phyloP scores from a whole-genome alignment of 176 grass and related monocot genomes.

The Typha latifolia region DNA sequence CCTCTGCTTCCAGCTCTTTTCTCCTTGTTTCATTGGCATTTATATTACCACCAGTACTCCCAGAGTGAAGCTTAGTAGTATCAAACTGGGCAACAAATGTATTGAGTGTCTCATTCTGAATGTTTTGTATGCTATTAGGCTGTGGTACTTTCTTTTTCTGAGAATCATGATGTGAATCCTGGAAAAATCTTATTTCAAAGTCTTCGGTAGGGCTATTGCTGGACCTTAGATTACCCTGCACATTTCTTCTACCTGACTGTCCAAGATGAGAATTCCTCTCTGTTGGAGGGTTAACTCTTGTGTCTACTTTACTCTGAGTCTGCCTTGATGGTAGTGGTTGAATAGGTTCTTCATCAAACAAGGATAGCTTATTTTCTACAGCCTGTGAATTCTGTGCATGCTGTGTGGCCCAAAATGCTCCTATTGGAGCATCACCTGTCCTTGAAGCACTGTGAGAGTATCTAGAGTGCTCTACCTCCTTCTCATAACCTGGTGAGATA shows the following conservation, averaged over 20 bases:
- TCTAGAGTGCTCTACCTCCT: not conserved
- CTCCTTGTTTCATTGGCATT: slow-evolving; percentile 5
- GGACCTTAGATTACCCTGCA: slow-evolving; percentile 22
- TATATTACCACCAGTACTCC: slow-evolving; percentile 13
- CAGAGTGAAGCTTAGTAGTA: slow-evolving; percentile 32
- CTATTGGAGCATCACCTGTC: slow-evolving; percentile 37
- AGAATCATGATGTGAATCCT: slow-evolving; percentile 23
- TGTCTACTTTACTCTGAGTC: slow-evolving; percentile 27
- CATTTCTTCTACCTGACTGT: slow-evolving; percentile 23
- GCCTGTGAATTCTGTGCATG: slow-evolving; percentile 35
- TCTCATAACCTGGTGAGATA: slow-evolving; percentile 13
- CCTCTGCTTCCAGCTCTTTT: slow-evolving; percentile 44
- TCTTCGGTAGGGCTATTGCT: slow-evolving; percentile 21
- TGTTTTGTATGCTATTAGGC: slow-evolving; percentile 22
- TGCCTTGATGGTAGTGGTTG: slow-evolving; percentile 32
- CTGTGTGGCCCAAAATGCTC: slow-evolving; percentile 71
- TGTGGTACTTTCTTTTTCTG: slow-evolving; percentile 30
- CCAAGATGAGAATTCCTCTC: slow-evolving; percentile 29
- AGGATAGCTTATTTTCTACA: slow-evolving; percentile 26
- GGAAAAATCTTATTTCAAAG: slow-evolving; percentile 31
- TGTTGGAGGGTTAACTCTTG: slow-evolving; percentile 20
- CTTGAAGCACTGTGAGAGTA: slow-evolving; percentile 30
- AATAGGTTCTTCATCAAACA: slow-evolving; percentile 49
- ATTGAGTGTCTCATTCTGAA: slow-evolving; percentile 37
- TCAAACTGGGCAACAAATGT: slow-evolving; percentile 62